A percentile compares a stretch with the other conserved stretches of the same genome.
Conservation (phyloP, 768 basidiomycete genomes). For the Ramaria sp. region DNA sequence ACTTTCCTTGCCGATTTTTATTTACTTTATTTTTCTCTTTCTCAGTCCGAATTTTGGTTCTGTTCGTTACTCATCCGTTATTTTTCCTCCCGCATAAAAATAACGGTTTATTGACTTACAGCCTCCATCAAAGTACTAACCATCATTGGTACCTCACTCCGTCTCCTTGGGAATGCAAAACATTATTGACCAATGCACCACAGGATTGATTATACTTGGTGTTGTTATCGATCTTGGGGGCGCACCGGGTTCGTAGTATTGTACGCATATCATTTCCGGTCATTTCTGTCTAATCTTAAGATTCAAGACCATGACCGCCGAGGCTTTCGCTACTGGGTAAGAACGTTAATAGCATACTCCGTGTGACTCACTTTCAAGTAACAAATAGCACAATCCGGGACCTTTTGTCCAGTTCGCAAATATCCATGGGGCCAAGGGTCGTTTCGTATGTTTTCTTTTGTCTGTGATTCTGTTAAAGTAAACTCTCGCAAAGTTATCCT, state of each 20-base stretch:
- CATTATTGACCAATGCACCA: constrained; percentile 9
- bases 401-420: constrained; percentile 37
- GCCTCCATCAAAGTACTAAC: constrained; percentile 34
- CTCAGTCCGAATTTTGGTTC: constrained; percentile 41
- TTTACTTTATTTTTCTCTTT: too few species aligned
- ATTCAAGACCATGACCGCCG: constrained; percentile 32
- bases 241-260: constrained; percentile 23
- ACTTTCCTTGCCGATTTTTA: too few species aligned
- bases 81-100: not conserved
- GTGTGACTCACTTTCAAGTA: constrained; percentile 1
- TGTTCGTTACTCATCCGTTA: constrained; percentile 10
- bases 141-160: constrained; percentile 20
- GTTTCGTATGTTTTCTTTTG: constrained; percentile 23
- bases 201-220: constrained; percentile 32
- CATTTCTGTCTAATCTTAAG: too few species aligned
- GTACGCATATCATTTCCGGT: too few species aligned
- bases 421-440: constrained; percentile 34
- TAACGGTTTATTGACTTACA: not conserved
- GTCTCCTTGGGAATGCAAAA: constrained; percentile 6
- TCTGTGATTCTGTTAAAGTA: too few species aligned
- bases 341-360: constrained; percentile 26
- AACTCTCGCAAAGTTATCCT: constrained; percentile 17
- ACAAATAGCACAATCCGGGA: constrained; percentile 32
- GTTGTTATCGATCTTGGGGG: constrained; percentile 50
- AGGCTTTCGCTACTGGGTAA: constrained; percentile 24